Conservation (phyloP, 1,284 basidiomycete species). For the Moniliella sp. region DNA sequence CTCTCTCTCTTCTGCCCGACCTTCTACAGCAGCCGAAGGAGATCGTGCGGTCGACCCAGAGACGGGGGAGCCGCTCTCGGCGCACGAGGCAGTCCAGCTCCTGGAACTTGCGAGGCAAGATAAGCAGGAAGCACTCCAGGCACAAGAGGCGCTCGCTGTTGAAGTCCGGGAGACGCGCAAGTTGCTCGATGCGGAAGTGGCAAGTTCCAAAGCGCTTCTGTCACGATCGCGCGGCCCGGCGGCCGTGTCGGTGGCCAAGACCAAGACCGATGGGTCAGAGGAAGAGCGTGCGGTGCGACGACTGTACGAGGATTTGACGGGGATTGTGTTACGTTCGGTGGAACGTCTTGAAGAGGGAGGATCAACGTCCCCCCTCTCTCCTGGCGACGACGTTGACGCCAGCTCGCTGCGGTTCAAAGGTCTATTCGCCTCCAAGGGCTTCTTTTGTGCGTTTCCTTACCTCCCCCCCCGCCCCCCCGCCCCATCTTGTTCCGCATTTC, state of each 20-base stretch:
- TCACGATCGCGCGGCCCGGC: background rate
- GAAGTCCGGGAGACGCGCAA: conserved; percentile 1
- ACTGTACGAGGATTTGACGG: conserved; percentile 30
- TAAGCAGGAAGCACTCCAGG: background rate
- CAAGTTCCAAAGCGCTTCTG: background rate
- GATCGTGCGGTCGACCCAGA: conserved; percentile 1
- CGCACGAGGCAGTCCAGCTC: background rate
- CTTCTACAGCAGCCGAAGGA: background rate
- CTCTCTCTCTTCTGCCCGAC: conserved; percentile 4
- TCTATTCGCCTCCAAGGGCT: too few relatives aligned
- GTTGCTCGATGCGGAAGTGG: background rate
- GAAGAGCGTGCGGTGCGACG: conserved; percentile 21
- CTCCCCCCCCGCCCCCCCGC: too few relatives aligned
- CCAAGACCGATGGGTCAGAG: background rate
- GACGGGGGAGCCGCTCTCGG: background rate
- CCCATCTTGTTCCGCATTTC: too few relatives aligned
- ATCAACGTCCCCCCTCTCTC: too few relatives aligned
- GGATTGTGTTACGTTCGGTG: conserved; percentile 17
- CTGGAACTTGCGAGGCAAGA: background rate
- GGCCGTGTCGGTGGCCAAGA: background rate
- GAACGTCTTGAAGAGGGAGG: conserved; percentile 8
- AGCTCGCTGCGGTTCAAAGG: too few relatives aligned
- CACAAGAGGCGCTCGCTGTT: background rate
- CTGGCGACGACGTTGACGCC: too few relatives aligned
- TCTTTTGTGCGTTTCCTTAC: too few relatives aligned